Base-by-base conservation (phyloP, 805 yeast species). In the Sporopachydermia quercuum region DNA sequence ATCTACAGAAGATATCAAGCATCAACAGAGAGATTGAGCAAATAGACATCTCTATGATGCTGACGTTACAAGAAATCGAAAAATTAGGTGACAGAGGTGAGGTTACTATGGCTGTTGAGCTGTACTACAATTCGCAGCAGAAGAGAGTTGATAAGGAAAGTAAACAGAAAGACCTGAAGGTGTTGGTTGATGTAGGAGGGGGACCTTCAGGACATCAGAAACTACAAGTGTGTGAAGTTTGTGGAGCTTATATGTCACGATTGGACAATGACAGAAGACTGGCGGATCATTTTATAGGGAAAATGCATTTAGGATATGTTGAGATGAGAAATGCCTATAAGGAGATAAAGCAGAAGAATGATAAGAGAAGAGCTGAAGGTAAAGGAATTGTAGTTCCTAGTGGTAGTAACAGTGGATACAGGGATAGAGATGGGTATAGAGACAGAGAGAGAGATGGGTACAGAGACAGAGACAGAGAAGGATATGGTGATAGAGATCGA, bases 131-230 rank as follows among this genome's bases (percentile, higher is more conserved):
- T 13, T 38, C 43, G 23, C 37, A 40, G 18, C 16, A 35, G 17
- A 37, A 39, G 36, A 43, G 50, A 35, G 61, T 60, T 33, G 68
- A 71, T 46, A 61, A 86, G 47, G 71, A 66, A 18, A 53, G 54
- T 15, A 59, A 75, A 14, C 73, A 78, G 1, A 71, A 70, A 39
- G 70, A 67, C 38, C 76, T 80, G 3, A 60, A 79, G 35, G 66
- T 63, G 17, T 58, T 80, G 4, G 69, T 77, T 11, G 94, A 83
- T n/a, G 30, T 23, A 42, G 76, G 74, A 50, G 66, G 79, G 4
- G 91, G 93, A 2, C 89, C 83, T 48, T 71, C 86, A 8, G 84
- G 91, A 1, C 94, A 82, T 52, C 96, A 87, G 51, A 83, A 84
- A 55, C 63, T 87, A 37, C 96, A 86, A 56, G 94, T 84, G 1